These are phyloP conservation scores for Paramecium octaurelia DNA, from an alignment of 73 alveolate species.

Conservation along the genomic window DNA sequence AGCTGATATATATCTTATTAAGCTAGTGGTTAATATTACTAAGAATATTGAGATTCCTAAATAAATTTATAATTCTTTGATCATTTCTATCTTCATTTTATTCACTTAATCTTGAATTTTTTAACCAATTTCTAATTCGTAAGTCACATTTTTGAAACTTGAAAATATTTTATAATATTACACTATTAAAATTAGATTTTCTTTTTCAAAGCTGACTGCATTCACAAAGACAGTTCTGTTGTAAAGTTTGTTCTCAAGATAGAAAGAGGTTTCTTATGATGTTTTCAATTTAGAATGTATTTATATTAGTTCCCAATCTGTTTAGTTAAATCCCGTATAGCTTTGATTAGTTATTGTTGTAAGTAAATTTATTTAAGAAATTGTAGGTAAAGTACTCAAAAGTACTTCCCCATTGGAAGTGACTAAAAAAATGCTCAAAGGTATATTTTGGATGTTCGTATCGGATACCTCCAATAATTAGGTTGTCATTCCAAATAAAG, in stretches of 20 bases:
- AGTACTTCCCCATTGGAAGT: not conserved
- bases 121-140: not conserved
- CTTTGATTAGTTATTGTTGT: not conserved
- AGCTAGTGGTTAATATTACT: not conserved
- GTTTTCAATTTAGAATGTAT: not conserved
- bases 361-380: not conserved
- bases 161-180: not conserved
- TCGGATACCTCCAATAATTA: not conserved
- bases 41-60: not conserved
- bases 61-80: not conserved
- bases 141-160: not conserved
- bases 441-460: not conserved
- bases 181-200: not conserved
- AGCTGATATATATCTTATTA: not conserved
- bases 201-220: not conserved
- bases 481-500: not conserved
- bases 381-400: not conserved
- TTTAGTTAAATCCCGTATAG: not conserved
- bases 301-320: not conserved
- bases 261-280: not conserved
- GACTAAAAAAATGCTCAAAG: not conserved
- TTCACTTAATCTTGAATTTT: not conserved
- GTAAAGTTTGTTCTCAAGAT: not conserved
- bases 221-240: not conserved
- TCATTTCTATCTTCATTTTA: not conserved